Conservation (phyloP, 495 filamentous ascomycete species). For the Lepidopterella palustris region DNA sequence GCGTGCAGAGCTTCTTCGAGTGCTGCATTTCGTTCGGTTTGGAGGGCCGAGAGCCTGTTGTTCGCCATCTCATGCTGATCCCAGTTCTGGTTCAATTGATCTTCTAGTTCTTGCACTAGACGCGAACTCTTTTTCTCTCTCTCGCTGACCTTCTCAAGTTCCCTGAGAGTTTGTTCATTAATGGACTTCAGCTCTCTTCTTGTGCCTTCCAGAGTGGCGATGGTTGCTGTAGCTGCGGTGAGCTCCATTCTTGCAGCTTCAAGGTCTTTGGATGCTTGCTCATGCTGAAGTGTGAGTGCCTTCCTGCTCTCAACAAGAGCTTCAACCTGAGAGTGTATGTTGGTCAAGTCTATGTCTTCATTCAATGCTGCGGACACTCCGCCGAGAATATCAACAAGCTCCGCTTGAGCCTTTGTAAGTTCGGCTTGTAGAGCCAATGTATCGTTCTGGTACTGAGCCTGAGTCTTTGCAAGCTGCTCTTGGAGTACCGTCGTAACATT, state of each 20-base stretch:
- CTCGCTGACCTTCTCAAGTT: slow-evolving; percentile 51
- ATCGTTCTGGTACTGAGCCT: slow-evolving; percentile 47
- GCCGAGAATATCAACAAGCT: slow-evolving; percentile 55
- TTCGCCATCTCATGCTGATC: slow-evolving; percentile 79
- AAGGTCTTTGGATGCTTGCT: slow-evolving; percentile 56
- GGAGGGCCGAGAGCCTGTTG: slow-evolving; percentile 66
- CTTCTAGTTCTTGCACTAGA: slow-evolving; percentile 91
- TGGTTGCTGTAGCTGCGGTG: slow-evolving; percentile 18
- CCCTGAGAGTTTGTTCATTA: slow-evolving; percentile 36
- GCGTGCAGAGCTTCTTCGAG: slow-evolving; percentile 51
- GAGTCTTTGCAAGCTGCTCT: slow-evolving; percentile 33
- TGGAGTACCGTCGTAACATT: slow-evolving; percentile 18
- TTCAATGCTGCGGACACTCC: slow-evolving; percentile 46
- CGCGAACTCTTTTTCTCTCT: slow-evolving; percentile 80
- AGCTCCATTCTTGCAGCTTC: slow-evolving; percentile 65
- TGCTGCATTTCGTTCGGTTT: slow-evolving; percentile 59
- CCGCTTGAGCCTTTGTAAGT: slow-evolving; percentile 61
- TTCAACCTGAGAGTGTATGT: slow-evolving; percentile 44
- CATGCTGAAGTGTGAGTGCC: slow-evolving; percentile 31
- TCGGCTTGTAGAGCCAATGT: slow-evolving; percentile 60
- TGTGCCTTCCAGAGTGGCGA: slow-evolving; percentile 54
- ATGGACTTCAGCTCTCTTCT: slow-evolving; percentile 35
- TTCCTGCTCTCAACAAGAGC: slow-evolving; percentile 37
- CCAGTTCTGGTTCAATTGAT: slow-evolving; percentile 90
- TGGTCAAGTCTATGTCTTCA: slow-evolving; percentile 42